phyloP scores from a whole-genome alignment of 345 rosid genomes.

The Leavenworthia alabamica region DNA sequence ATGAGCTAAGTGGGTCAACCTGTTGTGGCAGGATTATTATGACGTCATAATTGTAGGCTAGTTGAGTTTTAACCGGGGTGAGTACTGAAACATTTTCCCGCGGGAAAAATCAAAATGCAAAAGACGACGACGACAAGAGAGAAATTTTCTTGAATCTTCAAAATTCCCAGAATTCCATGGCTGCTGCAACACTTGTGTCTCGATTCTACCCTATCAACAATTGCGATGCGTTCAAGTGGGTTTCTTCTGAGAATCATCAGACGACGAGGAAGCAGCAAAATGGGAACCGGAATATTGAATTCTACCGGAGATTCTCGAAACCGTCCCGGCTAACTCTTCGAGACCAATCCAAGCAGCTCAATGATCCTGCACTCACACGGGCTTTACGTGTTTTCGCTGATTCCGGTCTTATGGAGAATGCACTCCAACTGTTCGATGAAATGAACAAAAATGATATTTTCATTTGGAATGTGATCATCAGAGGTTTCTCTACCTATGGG shows the following conservation, averaged over 20 bases:
- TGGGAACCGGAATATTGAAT: not conserved
- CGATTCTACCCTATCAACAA: constrained; percentile 21
- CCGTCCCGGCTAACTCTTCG: not conserved
- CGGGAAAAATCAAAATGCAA: constrained; percentile 29
- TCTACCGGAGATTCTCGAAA: constrained; percentile 25
- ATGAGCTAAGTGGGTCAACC: no score
- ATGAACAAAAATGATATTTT: constrained; percentile 46
- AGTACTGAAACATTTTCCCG: not conserved
- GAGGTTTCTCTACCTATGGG: constrained; percentile 45
- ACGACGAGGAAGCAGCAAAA: constrained; percentile 6
- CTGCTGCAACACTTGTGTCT: constrained; percentile 26
- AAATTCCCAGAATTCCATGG: constrained; percentile 23
- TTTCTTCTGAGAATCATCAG: constrained; percentile 22
- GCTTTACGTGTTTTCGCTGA: constrained; percentile 24
- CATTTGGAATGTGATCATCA: constrained; percentile 61
- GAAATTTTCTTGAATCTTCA: not conserved
- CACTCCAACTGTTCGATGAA: constrained; percentile 61
- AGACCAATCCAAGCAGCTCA: not conserved
- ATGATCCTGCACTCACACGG: constrained; percentile 26
- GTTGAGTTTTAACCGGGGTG: not conserved
- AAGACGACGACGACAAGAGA: constrained; percentile 2
- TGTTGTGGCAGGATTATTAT: no score
- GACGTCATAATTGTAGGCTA: not conserved
- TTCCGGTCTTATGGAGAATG: constrained; percentile 43
- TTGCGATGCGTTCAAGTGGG: constrained; percentile 15